Evolutionary conservation across 2,329 filamentous ascomycete genomes (phyloP).

Genomic region (Botrytis elliptica): DNA sequence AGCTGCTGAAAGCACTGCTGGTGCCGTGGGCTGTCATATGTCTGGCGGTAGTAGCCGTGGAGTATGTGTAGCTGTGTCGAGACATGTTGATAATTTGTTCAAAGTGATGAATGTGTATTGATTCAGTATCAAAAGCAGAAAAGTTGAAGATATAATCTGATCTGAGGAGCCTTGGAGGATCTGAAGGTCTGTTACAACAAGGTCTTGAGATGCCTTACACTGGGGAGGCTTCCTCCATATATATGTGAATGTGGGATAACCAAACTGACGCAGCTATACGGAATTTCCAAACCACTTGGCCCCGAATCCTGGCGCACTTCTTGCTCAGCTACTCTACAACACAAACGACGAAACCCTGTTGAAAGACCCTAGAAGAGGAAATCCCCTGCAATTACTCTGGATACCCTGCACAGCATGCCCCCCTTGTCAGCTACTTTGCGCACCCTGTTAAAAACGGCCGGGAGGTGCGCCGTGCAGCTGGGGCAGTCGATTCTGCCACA

Average conservation of each 20-base stretch:
- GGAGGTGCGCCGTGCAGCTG: constrained; percentile 22
- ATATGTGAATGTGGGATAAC: constrained; percentile 35
- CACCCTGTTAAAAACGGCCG: constrained; percentile 23
- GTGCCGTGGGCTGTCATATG: constrained; percentile 73
- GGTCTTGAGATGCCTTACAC: constrained; percentile 26
- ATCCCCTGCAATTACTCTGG: constrained; percentile 11
- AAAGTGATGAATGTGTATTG: constrained; percentile 23
- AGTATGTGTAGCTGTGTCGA: constrained; percentile 38
- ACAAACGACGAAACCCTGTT: constrained; percentile 24
- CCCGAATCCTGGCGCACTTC: constrained; percentile 29
- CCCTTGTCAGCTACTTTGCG: constrained; percentile 19
- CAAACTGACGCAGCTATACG: constrained; percentile 30
- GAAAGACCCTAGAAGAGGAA: constrained; percentile 2
- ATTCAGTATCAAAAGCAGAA: constrained; percentile 23
- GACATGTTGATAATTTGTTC: constrained; percentile 34
- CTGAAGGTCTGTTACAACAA: constrained; percentile 26
- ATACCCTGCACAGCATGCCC: constrained; percentile 22
- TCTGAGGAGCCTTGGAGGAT: constrained; percentile 20
- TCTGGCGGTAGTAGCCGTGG: constrained; percentile 43
- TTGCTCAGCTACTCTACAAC: constrained; percentile 30
- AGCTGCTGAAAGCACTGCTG: constrained; percentile 92
- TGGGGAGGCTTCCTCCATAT: constrained; percentile 34
- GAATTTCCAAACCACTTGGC: constrained; percentile 30
- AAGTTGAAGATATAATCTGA: constrained; percentile 3
- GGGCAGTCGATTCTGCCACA: constrained; percentile 18